Evolutionary conservation across 2,329 filamentous ascomycete genomes (phyloP).

Genomic region (Parafenestella ontariensis): DNA sequence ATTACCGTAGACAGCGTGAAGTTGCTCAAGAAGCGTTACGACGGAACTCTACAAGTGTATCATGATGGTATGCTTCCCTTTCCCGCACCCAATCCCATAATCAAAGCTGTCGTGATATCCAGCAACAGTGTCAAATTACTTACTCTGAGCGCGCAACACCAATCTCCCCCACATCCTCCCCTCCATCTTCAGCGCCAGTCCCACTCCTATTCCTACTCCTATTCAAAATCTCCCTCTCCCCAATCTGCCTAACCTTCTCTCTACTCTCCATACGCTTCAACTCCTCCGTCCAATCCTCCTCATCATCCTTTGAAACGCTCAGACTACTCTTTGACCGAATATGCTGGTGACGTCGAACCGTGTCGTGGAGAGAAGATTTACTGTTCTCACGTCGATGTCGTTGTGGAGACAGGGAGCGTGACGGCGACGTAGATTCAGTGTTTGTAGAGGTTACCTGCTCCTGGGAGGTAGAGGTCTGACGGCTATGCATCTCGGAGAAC

Average conservation of each 20-base stretch:
- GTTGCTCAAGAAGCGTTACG: no score
- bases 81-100: no score
- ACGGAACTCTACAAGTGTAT: no score
- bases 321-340: background rate
- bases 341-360: background rate
- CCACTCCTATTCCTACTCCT: background rate
- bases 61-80: no score
- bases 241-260: slow-evolving; percentile 13
- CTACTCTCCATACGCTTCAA: slow-evolving; percentile 14
- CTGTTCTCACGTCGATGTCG: background rate
- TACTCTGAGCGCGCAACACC: background rate
- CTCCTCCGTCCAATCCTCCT: slow-evolving; percentile 15
- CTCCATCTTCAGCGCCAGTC: background rate
- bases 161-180: background rate
- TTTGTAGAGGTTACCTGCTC: background rate
- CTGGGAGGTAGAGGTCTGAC: background rate
- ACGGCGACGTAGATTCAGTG: background rate
- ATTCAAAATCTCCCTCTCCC: background rate
- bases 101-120: no score
- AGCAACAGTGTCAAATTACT: no score
- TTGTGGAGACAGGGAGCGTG: background rate
- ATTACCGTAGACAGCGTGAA: no score
- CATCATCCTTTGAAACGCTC: background rate
- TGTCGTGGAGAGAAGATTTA: background rate
- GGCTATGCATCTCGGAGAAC: background rate